Conservation (phyloP, 306 rosid genomes). For the Trifolium subterraneum region DNA sequence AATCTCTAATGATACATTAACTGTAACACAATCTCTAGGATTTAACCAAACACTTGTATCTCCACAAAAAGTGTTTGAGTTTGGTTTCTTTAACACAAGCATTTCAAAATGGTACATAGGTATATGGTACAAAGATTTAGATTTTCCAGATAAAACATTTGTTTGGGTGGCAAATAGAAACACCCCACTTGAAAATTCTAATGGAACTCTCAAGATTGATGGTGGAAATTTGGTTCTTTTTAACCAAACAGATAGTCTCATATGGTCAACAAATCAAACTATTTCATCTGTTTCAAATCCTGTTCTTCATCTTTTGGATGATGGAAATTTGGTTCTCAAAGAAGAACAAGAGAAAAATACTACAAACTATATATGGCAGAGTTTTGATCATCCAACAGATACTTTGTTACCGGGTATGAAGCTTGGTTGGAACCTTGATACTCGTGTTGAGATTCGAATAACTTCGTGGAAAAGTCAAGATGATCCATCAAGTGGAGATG, state of each 20-base stretch:
- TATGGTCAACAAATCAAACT: conserved; percentile 52
- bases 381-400: conserved; percentile 64
- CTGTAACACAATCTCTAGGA: conserved; percentile 46
- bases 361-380: conserved; percentile 53
- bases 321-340: conserved; percentile 54
- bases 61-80: conserved; percentile 46
- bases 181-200: conserved; percentile 51
- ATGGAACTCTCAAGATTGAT: conserved; percentile 47
- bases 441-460: conserved; percentile 37
- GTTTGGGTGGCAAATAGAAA: conserved; percentile 74
- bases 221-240: conserved; percentile 46
- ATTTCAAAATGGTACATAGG: conserved; percentile 58
- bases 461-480: conserved; percentile 53
- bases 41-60: conserved; percentile 56
- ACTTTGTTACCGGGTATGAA: conserved; percentile 63
- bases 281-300: conserved; percentile 19
- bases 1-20: conserved; percentile 44
- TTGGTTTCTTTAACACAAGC: conserved; percentile 50
- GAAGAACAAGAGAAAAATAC: conserved; percentile 44
- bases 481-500: conserved; percentile 56
- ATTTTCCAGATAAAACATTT: conserved; percentile 17
- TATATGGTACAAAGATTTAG: conserved; percentile 63
- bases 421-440: conserved; percentile 58
- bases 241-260: conserved; percentile 28
- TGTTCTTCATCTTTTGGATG: conserved; percentile 50